Evolutionary conservation across 2,329 filamentous ascomycete species (phyloP).

Genomic region (Pezicula carpinea): DNA sequence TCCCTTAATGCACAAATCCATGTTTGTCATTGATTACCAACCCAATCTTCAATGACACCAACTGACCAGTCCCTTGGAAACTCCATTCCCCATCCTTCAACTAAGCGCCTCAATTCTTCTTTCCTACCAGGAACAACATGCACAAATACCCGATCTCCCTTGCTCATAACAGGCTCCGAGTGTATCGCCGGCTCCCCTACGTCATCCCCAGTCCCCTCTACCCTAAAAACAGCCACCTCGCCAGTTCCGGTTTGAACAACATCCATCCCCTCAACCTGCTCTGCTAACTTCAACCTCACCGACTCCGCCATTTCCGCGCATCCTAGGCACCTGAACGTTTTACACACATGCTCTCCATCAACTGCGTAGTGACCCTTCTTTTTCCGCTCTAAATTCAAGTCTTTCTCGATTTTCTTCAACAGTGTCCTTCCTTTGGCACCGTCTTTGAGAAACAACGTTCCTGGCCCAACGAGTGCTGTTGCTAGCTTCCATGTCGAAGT

Average conservation of each 20-base stretch:
- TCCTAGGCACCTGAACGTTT: constrained; percentile 2
- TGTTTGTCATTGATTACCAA: too few relatives aligned
- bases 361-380: too few relatives aligned
- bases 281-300: constrained; percentile 1
- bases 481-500: constrained; percentile 2
- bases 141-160: constrained; percentile 6
- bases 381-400: too few relatives aligned
- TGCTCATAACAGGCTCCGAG: constrained; percentile 3
- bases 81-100: constrained; percentile 6
- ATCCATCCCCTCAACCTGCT: constrained; percentile 4
- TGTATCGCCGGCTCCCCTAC: constrained; percentile 2
- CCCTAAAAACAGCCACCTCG: constrained; percentile 4
- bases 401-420: not conserved
- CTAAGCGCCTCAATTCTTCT: constrained; percentile 2
- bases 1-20: too few relatives aligned
- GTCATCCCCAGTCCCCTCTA: not conserved
- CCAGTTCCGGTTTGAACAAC: not conserved
- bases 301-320: constrained; percentile 5
- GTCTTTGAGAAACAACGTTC: constrained; percentile 5
- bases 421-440: not conserved
- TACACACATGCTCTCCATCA: constrained; percentile 4
- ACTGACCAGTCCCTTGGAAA: constrained; percentile 7
- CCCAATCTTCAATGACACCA: not conserved
- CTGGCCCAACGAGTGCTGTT: constrained; percentile 3
- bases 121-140: constrained; percentile 7